These are phyloP conservation scores for Trichoderma harzianum DNA, from an alignment of 2,329 filamentous ascomycete species.

Conservation along the genomic window DNA sequence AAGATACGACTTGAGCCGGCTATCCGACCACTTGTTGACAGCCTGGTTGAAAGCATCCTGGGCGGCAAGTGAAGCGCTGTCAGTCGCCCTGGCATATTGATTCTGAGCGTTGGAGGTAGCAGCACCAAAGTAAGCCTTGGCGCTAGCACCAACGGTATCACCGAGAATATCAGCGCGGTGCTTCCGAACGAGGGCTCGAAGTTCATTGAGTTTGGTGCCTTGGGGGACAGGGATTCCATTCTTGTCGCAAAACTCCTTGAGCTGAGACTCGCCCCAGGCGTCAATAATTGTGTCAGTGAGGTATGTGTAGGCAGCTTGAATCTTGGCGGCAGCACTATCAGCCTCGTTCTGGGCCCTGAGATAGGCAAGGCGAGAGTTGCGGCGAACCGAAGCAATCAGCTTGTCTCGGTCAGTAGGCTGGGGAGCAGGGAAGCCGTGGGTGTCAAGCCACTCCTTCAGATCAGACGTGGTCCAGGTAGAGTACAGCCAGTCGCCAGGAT, in stretches of 20 bases:
- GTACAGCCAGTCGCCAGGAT: conserved; percentile 95
- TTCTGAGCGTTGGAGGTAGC: conserved; percentile 75
- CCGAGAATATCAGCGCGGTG: conserved; percentile 70
- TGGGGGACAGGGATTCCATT: conserved; percentile 84
- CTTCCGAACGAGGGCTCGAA: conserved; percentile 85
- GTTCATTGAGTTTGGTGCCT: conserved; percentile 84
- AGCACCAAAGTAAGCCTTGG: conserved; percentile 62
- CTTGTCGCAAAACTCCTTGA: conserved; percentile 92
- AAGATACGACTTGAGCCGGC: conserved; percentile 72
- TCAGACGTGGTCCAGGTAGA: conserved; percentile 89
- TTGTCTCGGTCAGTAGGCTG: conserved; percentile 83
- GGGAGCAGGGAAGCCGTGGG: conserved; percentile 78
- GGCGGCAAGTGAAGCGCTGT: conserved; percentile 58
- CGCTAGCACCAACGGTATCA: conserved; percentile 58
- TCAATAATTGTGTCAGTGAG: conserved; percentile 83
- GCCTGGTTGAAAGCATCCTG: conserved; percentile 66
- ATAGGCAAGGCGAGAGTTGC: conserved; percentile 79
- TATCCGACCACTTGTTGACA: conserved; percentile 66
- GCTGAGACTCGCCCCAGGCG: conserved; percentile 80
- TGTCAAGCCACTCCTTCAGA: conserved; percentile 89
- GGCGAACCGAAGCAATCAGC: conserved; percentile 82
- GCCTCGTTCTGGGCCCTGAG: conserved; percentile 62
- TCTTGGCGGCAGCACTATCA: conserved; percentile 59
- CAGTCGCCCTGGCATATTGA: conserved; percentile 71
- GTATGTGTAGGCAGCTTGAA: conserved; percentile 66